Percentiles rank a stretch among this genome's conserved stretches.
These are phyloP conservation scores for Bipolaris oryzae DNA, from an alignment of 2,329 filamentous ascomycete genomes.

Conservation along the genomic window DNA sequence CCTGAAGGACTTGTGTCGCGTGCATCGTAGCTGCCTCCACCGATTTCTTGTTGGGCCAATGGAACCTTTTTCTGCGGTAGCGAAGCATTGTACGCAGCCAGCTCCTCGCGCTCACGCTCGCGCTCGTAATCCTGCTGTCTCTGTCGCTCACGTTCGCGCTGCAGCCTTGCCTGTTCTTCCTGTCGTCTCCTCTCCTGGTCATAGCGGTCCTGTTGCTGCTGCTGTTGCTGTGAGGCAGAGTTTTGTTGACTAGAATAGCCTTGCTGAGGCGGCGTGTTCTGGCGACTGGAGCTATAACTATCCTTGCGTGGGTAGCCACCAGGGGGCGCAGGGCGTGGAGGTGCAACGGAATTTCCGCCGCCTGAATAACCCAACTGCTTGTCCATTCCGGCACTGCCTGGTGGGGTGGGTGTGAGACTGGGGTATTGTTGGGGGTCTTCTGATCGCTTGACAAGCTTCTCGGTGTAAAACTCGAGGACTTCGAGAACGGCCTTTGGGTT, in stretches of 20 bases:
- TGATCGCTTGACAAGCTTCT: constrained; percentile 74
- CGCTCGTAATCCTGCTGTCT: constrained; percentile 52
- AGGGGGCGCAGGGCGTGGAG: constrained; percentile 55
- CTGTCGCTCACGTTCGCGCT: constrained; percentile 48
- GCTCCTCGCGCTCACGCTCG: constrained; percentile 70
- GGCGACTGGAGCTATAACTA: constrained; percentile 50
- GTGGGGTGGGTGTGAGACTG: constrained; percentile 70
- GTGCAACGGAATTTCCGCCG: constrained; percentile 55
- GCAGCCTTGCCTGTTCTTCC: constrained; percentile 47
- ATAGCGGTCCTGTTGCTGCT: constrained; percentile 29
- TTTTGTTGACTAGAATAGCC: constrained; percentile 40
- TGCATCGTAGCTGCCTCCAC: constrained; percentile 62
- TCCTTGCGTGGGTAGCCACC: constrained; percentile 52
- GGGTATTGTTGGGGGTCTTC: constrained; percentile 73
- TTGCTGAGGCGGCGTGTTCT: constrained; percentile 39
- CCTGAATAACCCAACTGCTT: constrained; percentile 57
- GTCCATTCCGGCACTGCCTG: constrained; percentile 54
- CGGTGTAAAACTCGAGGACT: constrained; percentile 83
- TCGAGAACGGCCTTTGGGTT: constrained; percentile 78
- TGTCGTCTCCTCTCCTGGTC: constrained; percentile 43
- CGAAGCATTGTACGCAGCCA: constrained; percentile 88
- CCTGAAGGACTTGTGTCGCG: constrained; percentile 55
- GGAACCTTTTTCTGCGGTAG: constrained; percentile 81
- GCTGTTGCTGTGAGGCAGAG: constrained; percentile 40
- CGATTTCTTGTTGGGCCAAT: constrained; percentile 87